phyloP scores from a whole-genome alignment of 140 eudicot genomes.

The Erigeron philadelphicus region DNA sequence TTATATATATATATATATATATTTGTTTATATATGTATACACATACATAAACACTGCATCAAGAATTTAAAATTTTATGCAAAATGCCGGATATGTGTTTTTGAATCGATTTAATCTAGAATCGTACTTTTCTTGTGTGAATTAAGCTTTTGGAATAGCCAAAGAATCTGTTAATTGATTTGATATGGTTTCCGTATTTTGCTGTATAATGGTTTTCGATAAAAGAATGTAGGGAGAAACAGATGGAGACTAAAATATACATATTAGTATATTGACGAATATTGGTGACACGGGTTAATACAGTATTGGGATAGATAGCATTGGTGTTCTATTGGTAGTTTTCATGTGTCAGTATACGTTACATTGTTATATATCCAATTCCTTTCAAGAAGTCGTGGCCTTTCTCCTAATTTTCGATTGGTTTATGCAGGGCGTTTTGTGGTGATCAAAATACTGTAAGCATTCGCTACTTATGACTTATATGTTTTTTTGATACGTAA shows the following conservation, averaged over 20 bases:
- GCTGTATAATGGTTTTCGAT: no score
- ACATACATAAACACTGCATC: background rate
- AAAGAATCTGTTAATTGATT: background rate
- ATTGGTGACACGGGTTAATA: background rate
- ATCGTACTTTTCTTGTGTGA: background rate
- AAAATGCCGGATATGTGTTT: background rate
- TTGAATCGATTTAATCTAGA: background rate
- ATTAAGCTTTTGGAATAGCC: background rate
- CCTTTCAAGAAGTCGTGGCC: background rate
- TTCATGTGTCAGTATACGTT: background rate
- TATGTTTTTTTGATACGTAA: background rate
- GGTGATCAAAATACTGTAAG: constrained; percentile 9
- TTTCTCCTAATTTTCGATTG: background rate
- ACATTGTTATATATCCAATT: background rate
- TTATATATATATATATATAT: background rate
- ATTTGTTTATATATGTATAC: background rate
- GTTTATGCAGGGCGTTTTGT: constrained; percentile 14
- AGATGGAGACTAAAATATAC: no score
- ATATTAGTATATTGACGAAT: no score
- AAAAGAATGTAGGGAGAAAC: no score
- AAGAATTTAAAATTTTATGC: background rate
- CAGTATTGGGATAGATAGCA: background rate
- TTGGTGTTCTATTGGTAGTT: background rate
- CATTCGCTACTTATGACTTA: background rate
- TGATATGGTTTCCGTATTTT: no score